Conservation (phyloP, 2,329 filamentous ascomycete species). For the Malbranchea cinnamomea region DNA sequence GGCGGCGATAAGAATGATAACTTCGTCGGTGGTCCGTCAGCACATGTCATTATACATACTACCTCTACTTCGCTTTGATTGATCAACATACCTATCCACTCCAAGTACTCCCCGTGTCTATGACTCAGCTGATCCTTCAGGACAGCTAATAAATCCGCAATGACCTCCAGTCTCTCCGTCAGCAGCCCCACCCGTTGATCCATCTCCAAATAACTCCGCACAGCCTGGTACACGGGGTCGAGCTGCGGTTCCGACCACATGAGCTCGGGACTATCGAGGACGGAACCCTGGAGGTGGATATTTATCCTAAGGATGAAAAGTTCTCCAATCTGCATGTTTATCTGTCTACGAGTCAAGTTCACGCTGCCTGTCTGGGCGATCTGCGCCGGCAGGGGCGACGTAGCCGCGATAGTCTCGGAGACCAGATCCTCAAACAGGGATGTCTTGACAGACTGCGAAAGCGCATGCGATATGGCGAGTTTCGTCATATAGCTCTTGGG, state of each 20-base stretch:
- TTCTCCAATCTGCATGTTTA: constrained; percentile 99
- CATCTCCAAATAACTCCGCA: constrained; percentile 93
- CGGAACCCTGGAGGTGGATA: constrained; percentile 92
- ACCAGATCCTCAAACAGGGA: constrained; percentile 93
- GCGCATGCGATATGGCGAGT: constrained; percentile 84
- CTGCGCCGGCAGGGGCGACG: constrained; percentile 82
- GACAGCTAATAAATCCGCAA: constrained; percentile 82
- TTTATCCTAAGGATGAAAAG: constrained; percentile 96
- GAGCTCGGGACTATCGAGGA: constrained; percentile 89
- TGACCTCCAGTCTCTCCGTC: constrained; percentile 81
- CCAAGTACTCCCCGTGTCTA: constrained; percentile 75
- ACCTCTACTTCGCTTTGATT: neutral
- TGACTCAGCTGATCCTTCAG: constrained; percentile 92
- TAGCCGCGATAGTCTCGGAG: constrained; percentile 81
- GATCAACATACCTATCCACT: constrained; percentile 65
- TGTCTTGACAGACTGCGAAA: constrained; percentile 95
- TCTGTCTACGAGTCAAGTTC: constrained; percentile 69
- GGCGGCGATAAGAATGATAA: constrained; percentile 88
- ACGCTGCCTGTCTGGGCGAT: constrained; percentile 90
- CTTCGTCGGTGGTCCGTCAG: constrained; percentile 30
- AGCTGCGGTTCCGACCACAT: constrained; percentile 98
- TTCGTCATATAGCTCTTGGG: constrained; percentile 98
- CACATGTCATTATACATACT: neutral
- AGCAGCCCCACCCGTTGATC: constrained; percentile 82
- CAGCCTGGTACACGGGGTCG: constrained; percentile 90